These are phyloP conservation scores for Discostella pseudostelligera DNA, from an alignment of 108 stramenopile species.

Conservation along the genomic window DNA sequence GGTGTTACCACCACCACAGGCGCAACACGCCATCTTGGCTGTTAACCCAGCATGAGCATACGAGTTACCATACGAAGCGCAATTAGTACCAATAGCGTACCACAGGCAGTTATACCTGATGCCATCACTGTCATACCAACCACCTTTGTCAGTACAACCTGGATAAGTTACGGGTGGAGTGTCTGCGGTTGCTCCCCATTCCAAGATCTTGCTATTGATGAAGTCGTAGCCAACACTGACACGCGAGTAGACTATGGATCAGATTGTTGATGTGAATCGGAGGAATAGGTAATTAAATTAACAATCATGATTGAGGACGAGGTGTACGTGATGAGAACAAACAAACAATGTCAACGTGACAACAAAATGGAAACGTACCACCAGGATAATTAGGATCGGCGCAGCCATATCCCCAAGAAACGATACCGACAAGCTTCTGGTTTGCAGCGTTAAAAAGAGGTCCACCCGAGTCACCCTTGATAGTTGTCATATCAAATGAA, in stretches of 20 bases:
- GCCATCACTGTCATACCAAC: background rate
- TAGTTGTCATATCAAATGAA: background rate
- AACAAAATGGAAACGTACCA: background rate
- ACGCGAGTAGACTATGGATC: background rate
- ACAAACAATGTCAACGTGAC: too few species aligned
- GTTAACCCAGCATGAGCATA: background rate
- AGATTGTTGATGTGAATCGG: too few species aligned
- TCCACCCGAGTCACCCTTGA: constrained; percentile 11
- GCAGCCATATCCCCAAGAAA: constrained; percentile 10
- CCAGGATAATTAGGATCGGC: constrained; percentile 3
- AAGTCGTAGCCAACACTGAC: background rate
- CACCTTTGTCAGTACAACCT: background rate
- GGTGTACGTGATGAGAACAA: too few species aligned
- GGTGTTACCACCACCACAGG: constrained; percentile 8
- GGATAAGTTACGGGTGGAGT: background rate
- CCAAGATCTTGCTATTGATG: constrained; percentile 1
- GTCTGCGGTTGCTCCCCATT: background rate
- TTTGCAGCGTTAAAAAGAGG: background rate
- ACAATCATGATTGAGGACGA: background rate
- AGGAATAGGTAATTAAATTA: background rate
- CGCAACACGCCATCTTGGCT: constrained; percentile 1
- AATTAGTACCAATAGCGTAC: constrained; percentile 1
- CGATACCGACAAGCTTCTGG: background rate
- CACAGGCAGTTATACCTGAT: background rate
- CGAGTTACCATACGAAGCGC: background rate